These are phyloP conservation scores for Botrytis porri DNA, from an alignment of 2,329 filamentous ascomycete genomes.

Conservation along the genomic window DNA sequence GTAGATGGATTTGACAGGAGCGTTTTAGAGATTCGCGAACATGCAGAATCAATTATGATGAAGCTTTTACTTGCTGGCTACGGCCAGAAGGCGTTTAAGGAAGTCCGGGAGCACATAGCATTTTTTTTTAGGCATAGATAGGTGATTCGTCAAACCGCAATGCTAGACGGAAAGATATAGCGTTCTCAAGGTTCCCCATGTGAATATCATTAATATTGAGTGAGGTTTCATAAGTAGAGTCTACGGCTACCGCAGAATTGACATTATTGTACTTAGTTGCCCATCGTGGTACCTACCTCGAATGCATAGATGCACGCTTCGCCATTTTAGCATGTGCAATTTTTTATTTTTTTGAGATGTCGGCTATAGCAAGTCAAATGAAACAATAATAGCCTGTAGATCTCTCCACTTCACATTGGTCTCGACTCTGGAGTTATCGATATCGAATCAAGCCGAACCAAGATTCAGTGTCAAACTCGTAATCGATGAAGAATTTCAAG, in stretches of 20 bases:
- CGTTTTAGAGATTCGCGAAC: neutral
- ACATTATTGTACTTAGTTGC: neutral
- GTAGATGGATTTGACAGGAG: neutral
- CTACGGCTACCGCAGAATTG: neutral
- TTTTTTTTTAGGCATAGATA: conserved; percentile 10
- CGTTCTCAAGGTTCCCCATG: neutral
- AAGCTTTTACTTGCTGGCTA: neutral
- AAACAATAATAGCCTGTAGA: neutral
- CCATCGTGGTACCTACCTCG: neutral
- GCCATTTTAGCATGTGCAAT: neutral
- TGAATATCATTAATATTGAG: neutral
- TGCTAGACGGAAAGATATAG: neutral
- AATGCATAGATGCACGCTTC: neutral
- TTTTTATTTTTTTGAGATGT: neutral
- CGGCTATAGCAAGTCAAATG: neutral
- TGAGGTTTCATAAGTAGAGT: neutral
- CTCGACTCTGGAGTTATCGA: neutral
- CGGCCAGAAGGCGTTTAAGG: conserved; percentile 9
- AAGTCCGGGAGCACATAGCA: neutral
- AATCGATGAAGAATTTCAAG: neutral
- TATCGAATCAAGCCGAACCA: neutral
- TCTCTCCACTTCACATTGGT: neutral
- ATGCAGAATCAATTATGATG: neutral
- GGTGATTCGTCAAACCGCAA: neutral
- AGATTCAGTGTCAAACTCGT: too few relatives aligned